Conservation (phyloP, 23 red algal species). For the Cyanidium caldarium region DNA sequence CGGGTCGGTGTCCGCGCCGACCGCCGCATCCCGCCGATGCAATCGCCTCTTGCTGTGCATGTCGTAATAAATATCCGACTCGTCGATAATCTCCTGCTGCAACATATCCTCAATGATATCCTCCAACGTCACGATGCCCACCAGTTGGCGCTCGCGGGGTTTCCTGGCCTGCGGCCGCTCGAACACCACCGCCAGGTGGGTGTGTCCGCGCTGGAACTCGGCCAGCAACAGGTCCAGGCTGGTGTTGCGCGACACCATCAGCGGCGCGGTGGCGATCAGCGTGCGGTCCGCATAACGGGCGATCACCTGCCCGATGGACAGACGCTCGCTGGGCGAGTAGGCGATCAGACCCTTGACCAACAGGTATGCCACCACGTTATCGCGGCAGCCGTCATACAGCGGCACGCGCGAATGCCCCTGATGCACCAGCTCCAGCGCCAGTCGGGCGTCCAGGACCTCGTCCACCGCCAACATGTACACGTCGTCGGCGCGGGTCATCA, state of each 20-base stretch:
- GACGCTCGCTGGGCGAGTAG: constrained; percentile 11
- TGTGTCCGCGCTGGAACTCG: constrained; percentile 24
- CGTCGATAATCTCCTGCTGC: constrained; percentile 46
- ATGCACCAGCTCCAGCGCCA: constrained; percentile 9
- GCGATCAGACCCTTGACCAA: constrained; percentile 25
- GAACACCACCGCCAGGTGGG: constrained; percentile 31
- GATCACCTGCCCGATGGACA: constrained; percentile 4
- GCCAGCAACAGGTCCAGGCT: constrained; percentile 14
- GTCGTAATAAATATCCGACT: constrained; percentile 27
- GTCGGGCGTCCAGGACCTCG: constrained; percentile 6
- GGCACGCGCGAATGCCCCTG: constrained; percentile 18
- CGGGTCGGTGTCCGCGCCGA: background rate
- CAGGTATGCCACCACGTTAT: constrained; percentile 24
- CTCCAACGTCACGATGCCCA: constrained; percentile 35
- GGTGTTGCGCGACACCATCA: background rate
- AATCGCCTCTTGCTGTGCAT: background rate
- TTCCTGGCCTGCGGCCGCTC: constrained; percentile 10
- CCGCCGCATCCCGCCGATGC: background rate
- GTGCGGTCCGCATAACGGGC: background rate
- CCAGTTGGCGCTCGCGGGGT: background rate
- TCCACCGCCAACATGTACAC: constrained; percentile 31
- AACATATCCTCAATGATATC: constrained; percentile 53
- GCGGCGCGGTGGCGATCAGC: background rate
- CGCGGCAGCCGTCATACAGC: background rate
- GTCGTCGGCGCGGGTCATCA: constrained; percentile 25